Percentiles rank a stretch among this genome's conserved stretches.
These are phyloP conservation scores for Gentiana macrophylla DNA, from an alignment of 257 asterid species.

Conservation along the genomic window DNA sequence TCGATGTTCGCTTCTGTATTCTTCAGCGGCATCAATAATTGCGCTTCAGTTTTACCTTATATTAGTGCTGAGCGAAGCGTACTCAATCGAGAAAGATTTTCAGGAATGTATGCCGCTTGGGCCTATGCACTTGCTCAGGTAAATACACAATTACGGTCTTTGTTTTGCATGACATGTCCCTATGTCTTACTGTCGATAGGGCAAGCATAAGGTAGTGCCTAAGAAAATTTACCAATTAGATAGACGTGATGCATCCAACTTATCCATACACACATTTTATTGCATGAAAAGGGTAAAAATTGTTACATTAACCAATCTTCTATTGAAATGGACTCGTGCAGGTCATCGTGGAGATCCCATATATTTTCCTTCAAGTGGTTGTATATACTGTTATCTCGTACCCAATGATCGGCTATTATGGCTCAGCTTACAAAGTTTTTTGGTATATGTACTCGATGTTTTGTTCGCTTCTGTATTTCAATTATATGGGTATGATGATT, in stretches of 20 bases:
- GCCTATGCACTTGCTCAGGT: constrained; percentile 54
- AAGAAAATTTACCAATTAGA: not conserved
- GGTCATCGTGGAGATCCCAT: constrained; percentile 25
- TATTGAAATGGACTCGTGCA: not conserved
- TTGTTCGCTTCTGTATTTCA: constrained; percentile 20
- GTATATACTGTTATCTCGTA: constrained; percentile 15
- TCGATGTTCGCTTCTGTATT: constrained; percentile 23
- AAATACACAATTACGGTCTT: not conserved
- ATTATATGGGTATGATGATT: constrained; percentile 22
- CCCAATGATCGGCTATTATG: constrained; percentile 23
- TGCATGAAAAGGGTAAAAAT: too few species aligned
- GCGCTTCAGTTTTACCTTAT: constrained; percentile 31
- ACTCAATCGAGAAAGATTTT: constrained; percentile 40
- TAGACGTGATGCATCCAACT: too few species aligned
- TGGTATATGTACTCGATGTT: constrained; percentile 23
- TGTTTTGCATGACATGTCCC: too few species aligned
- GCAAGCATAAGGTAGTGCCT: not conserved
- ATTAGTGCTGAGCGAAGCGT: constrained; percentile 40
- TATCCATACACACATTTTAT: too few species aligned
- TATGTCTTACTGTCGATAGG: not conserved
- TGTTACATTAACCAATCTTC: not conserved
- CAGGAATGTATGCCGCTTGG: constrained; percentile 62
- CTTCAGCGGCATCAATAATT: constrained; percentile 39
- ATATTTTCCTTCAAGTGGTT: constrained; percentile 11
- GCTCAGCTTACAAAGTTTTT: constrained; percentile 17